Percentiles rank a stretch among this genome's conserved stretches.
phyloP scores from a whole-genome alignment of 176 grass and related monocot species.

The Paspalum notatum region DNA sequence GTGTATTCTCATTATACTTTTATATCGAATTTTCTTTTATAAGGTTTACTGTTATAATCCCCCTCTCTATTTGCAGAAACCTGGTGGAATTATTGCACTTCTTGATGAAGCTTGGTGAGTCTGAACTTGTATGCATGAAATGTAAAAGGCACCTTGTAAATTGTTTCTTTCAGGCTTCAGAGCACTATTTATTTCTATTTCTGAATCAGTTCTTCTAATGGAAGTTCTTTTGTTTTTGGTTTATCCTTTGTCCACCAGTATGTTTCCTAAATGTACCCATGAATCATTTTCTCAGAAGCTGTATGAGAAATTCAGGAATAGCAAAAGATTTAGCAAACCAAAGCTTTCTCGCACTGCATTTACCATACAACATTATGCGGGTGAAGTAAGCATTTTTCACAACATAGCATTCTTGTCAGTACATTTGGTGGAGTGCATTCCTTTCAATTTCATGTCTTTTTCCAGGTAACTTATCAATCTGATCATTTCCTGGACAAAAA shows the following conservation, averaged over 20 bases:
- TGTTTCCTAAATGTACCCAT: constrained; percentile 86
- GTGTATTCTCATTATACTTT: neutral
- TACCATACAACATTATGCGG: constrained; percentile 86
- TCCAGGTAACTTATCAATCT: constrained; percentile 84
- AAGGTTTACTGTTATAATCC: constrained; percentile 23
- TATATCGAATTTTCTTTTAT: constrained; percentile 1
- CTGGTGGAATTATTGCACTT: constrained; percentile 81
- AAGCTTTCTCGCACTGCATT: constrained; percentile 89
- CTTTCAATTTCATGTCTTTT: constrained; percentile 35
- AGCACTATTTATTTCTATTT: constrained; percentile 41
- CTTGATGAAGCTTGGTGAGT: constrained; percentile 95
- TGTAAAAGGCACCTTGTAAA: constrained; percentile 13
- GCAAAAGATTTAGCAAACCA: constrained; percentile 91
- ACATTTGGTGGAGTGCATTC: constrained; percentile 25
- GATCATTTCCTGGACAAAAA: constrained; percentile 94
- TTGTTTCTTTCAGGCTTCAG: constrained; percentile 30
- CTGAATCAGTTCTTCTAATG: constrained; percentile 24
- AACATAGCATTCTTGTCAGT: constrained; percentile 15
- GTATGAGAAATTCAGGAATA: constrained; percentile 74
- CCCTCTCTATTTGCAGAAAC: constrained; percentile 70
- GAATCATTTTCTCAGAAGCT: constrained; percentile 82
- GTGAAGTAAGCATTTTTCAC: constrained; percentile 72
- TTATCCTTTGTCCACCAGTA: constrained; percentile 54
- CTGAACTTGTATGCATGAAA: constrained; percentile 37
- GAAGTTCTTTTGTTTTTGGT: constrained; percentile 22